Evolutionary conservation across 208 protist species (phyloP), one percentile per base, ranked within the genome.

Genomic region (Leishmania tarentolae): DNA sequence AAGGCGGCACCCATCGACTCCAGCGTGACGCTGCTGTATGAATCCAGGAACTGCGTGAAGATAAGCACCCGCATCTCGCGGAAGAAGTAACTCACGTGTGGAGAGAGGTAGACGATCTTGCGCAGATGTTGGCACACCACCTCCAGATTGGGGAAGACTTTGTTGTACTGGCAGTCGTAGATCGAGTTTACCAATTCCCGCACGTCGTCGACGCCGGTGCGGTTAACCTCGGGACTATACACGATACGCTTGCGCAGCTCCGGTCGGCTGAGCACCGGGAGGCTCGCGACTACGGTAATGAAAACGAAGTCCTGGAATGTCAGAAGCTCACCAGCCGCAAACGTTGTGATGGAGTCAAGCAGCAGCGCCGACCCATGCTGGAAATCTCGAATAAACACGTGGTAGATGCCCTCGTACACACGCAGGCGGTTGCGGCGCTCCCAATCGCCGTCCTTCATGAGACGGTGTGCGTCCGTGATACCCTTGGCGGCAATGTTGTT

Each of bases 1-100:
- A 99, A 99, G 44, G 96, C 87, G 19, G 84, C 78, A 24, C 99
- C 96, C 98, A 99, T 99, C 50, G 95, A 98, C 44, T 94, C 83
- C 35, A 99, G 84, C 46, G 95, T 98, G 15, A 99, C 98, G 83
- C 96, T 98, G 83, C 97, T 96, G 91, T 99, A 99, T 11, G 97
- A 98, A 83, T 99, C 97, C n/a, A 99, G 94, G 83, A 99, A 99
- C 94, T 99, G 99, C 61, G 88, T 97, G 83, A 99, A 99, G 50
- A 98, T 97, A 15, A 98, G 80, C 53, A 99, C 94, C 56, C 99
- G 95, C 83, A 99, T 93, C 87, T 99, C 99, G 66, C 99, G 94
- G 72, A 98, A 98, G 83, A 99, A 99, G 89, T 98, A 99, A 70
- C 95, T 93, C 46, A 98, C 91, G 85, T 99, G 99, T 11, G 83